phyloP scores from a whole-genome alignment of 352 stramenopile species.

The Phytophthora litchii region DNA sequence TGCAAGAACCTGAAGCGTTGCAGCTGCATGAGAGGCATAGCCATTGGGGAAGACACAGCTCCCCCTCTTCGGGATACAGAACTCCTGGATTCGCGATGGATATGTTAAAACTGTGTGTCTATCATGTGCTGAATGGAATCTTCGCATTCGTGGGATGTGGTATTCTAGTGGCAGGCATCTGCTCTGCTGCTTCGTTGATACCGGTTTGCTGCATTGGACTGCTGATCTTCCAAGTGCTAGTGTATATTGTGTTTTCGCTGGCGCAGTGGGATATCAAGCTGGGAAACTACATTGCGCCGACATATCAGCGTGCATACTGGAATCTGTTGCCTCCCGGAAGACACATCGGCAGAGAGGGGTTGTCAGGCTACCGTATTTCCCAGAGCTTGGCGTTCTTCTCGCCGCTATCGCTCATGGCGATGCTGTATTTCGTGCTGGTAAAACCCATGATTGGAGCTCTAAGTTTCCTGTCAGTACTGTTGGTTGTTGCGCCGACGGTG shows the following conservation, averaged over 20 bases:
- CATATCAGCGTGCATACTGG: slow-evolving; percentile 45
- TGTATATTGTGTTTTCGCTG: slow-evolving; percentile 57
- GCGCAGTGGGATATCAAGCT: slow-evolving; percentile 67
- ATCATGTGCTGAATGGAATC: slow-evolving; percentile 62
- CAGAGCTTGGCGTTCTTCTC: slow-evolving; percentile 59
- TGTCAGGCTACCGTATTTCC: slow-evolving; percentile 48
- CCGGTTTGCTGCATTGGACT: slow-evolving; percentile 73
- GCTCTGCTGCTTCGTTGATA: slow-evolving; percentile 49
- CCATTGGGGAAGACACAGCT: slow-evolving; percentile 2
- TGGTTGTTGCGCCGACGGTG: slow-evolving; percentile 38
- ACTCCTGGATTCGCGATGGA: slow-evolving; percentile 29
- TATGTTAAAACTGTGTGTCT: slow-evolving; percentile 54
- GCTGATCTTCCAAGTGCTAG: slow-evolving; percentile 63
- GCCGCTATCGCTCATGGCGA: slow-evolving; percentile 64
- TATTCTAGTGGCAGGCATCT: slow-evolving; percentile 49
- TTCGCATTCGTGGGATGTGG: slow-evolving; percentile 56
- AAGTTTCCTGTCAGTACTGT: slow-evolving; percentile 36
- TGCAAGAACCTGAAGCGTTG: slow-evolving; percentile 1
- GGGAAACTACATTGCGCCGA: slow-evolving; percentile 40
- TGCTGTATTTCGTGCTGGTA: slow-evolving; percentile 69
- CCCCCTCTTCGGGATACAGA: neutral
- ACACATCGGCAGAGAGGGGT: slow-evolving; percentile 11
- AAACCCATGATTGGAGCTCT: slow-evolving; percentile 58
- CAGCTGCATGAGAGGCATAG: slow-evolving; percentile 4
- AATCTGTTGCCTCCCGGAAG: slow-evolving; percentile 31